Evolutionary conservation across 345 rosid species (phyloP), one percentile per base, ranked within the genome.

Genomic region (Lepidium aucheri): DNA sequence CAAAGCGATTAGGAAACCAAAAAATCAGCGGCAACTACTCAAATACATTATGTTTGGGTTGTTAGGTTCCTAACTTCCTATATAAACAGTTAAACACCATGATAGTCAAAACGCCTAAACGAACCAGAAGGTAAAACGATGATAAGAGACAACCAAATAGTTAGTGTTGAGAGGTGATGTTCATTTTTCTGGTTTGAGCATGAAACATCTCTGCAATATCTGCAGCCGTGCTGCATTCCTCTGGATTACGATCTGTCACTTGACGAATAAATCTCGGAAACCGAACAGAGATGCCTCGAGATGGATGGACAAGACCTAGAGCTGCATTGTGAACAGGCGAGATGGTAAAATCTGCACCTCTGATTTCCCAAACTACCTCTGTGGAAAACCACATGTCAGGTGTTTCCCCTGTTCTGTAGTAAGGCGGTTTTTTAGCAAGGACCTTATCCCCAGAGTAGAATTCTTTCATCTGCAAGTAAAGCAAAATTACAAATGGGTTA

Each of bases 371-470:
- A 11, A 89, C 93, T 17, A 79, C 73, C 66, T 83, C 89, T 4
- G 92, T 76, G 4, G 86, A 43, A 72, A 92, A 87, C 98, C 98
- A 89, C 83, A 83, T 68, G 58, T 89, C 92, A 2, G 96, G 90
- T 36, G 63, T 80, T 82, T 92, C 96, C 5, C 69, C 82, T 16
- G 96, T 92, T 60, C 75, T 76, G 67, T 89, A 92, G 74, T 89
- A 92, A 13, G 83, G 70, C 5, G 93, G 91, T 65, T 82, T 89
- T 68, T 81, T 89, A 9, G 73, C 43, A 55, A 89, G 73, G 45
- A 85, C 73, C 83, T 68, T 83, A 24, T 89, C 98, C 39, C 78
- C 86, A 0, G 86, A 78, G 71, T 83, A 92, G 65, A 73, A 75
- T 62, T 82, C 95, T 75, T 89, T 89, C 92, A 88, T 86, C 95